Base-by-base conservation (phyloP, 2,329 filamentous ascomycete genomes). In the Colletotrichum theobromicola region DNA sequence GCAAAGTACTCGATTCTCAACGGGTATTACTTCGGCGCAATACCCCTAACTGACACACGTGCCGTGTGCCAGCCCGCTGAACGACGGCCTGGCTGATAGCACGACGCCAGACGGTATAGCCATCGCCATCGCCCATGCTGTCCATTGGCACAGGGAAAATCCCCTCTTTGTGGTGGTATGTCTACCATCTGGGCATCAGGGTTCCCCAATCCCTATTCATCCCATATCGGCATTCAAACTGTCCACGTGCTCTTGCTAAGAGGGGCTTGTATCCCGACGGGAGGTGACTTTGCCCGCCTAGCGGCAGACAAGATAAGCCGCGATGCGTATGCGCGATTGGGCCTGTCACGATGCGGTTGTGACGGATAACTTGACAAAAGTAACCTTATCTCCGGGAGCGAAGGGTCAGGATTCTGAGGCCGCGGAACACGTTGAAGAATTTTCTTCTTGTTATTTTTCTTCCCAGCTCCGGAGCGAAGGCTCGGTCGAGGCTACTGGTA, bases 71-170 rank as follows among this genome's bases (percentile, higher is more conserved):
- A 24, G 58, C 55, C n/a, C 67, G 21, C 21, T 55, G 35, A 58
- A 63, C 46, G 30, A 50, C 42, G 32, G 35, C 32, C 53, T 65
- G n/a, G n/a, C 37, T 57, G 55, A 72, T 72, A 70, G 72, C 21
- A 58, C 18, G 42, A 66, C 32, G 55, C 37, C 42, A 70, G 30
- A 21, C 24, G n/a, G 28, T 57, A 73, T 73, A n/a, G n/a, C n/a
- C n/a, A 73, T 73, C 68, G 68, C 72, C 62, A 55, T 63, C 55
- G 34, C 72, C 72, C 68, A 58, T 71, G 62, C 55, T 65, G n/a
- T 50, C 42, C 42, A n/a, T n/a, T 50, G 21, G 26, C 50, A 32
- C 24, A 28, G 34, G 28, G 15, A 57, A 28, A 30, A 13, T 50
- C 42, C 42, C 16, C 24, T 18, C 32, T 42, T 21, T 58, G 30